These are phyloP conservation scores for Hondaea fermentalgiana DNA, from an alignment of 108 stramenopile genomes.

Conservation along the genomic window DNA sequence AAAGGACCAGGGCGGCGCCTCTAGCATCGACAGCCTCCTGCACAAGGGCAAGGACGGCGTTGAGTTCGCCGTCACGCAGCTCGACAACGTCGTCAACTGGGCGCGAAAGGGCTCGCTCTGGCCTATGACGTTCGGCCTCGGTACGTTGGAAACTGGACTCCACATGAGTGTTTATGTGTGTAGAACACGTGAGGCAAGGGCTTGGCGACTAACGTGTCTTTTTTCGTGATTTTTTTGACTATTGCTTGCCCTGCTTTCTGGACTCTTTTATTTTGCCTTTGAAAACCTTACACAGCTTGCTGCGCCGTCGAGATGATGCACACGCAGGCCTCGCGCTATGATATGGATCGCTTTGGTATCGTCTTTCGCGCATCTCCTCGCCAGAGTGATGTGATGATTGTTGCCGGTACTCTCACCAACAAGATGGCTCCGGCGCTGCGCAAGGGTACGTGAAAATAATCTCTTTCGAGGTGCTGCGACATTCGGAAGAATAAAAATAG, in stretches of 20 bases:
- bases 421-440: conserved; percentile 99
- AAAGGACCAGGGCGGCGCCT: conserved; percentile 15
- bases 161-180: no score
- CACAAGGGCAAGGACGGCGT: conserved; percentile 55
- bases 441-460: conserved; percentile 44
- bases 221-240: neutral
- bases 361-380: conserved; percentile 84
- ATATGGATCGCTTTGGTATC: conserved; percentile 99
- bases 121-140: conserved; percentile 98
- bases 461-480: neutral
- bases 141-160: neutral
- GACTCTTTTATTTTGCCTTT: neutral
- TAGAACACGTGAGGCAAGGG: no score
- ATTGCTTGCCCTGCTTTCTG: neutral
- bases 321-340: conserved; percentile 93
- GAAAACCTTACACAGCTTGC: conserved; percentile 57
- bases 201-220: no score
- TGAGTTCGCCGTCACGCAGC: conserved; percentile 94
- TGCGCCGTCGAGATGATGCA: conserved; percentile 99
- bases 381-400: conserved; percentile 98
- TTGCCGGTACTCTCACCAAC: conserved; percentile 97
- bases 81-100: conserved; percentile 98
- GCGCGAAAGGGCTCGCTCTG: conserved; percentile 96
- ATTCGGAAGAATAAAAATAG: neutral
- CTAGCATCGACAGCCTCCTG: conserved; percentile 19